Base-by-base conservation (phyloP, 1,284 basidiomycete genomes). In the Cutaneotrichosporon sp. region DNA sequence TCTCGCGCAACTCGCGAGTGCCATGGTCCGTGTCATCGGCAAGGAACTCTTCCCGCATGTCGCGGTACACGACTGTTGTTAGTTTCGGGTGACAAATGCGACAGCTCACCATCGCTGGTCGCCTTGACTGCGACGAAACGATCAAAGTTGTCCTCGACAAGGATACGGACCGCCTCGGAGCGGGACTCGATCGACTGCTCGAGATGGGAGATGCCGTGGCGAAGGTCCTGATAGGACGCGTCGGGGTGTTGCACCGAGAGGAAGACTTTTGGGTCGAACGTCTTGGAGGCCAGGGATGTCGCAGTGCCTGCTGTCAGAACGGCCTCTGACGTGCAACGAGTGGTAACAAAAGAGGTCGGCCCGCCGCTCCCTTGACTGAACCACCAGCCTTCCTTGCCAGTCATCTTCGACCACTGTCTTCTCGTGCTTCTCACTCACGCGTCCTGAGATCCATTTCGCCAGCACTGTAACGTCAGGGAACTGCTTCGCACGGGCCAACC, bases 111-210 rank as follows among this genome's bases (percentile, higher is more conserved):
- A 81, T 97, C 96, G 11, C 91, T 96, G 13, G 91, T 92, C 16
- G 92, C 92, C 76, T 99, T 99, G 66, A 99, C 96, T 5, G 92
- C 91, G 13, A 99, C 96, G 75, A 99, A 99, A 30, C 93, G 85
- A 81, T 99, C 95, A 82, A 99, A 98, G 81, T 98, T 97, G 73
- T 97, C 92, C 80, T 98, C 93, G 26, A 99, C 97, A 50, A 99
- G 85, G 30, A 97, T 88, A 58, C 94, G 86, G 65, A 99, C 89
- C 30, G 95, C 96, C 72, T 96, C 92, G 2, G 92, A 94, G 38
- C 95, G 86, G 4, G 89, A 86, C 73, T 97, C 94, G 66, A 97
- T 88, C 18, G 90, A 89, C 22, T 86, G 81, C 65, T 87, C 86
- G 7, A 95, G 84, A 65, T 88, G 85, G 0, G 84, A 76, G 40